A percentile compares a stretch with the other conserved stretches of the same genome.
Evolutionary conservation across 225 moss, liverwort and hornwort genomes (phyloP).

Genomic region (Ulota crispa): DNA sequence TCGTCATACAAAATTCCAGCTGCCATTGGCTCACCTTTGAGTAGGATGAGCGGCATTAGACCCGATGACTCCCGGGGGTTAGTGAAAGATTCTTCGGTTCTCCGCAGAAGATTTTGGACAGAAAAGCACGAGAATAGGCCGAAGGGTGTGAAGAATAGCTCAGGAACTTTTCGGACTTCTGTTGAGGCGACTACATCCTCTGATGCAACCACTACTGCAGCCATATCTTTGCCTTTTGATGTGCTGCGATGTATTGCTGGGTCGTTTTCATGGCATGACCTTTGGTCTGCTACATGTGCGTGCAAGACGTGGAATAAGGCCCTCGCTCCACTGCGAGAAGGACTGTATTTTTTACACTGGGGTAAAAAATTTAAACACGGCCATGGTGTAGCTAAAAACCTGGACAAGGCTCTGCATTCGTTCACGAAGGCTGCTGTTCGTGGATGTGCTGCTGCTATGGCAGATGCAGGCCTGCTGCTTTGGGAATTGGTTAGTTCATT

Average conservation of each 20-base stretch:
- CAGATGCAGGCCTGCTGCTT: constrained; percentile 75
- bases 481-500: constrained; percentile 66
- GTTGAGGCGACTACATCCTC: constrained; percentile 15
- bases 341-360: constrained; percentile 71
- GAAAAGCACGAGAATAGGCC: constrained; percentile 29
- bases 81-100: constrained; percentile 27
- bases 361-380: constrained; percentile 85
- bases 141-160: constrained; percentile 14
- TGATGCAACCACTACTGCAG: constrained; percentile 2
- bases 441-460: constrained; percentile 82
- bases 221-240: constrained; percentile 63
- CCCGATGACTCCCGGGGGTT: constrained; percentile 19
- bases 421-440: constrained; percentile 69
- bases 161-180: constrained; percentile 9
- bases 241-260: constrained; percentile 69
- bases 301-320: constrained; percentile 75
- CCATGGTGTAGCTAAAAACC: constrained; percentile 59
- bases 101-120: constrained; percentile 29
- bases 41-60: constrained; percentile 25
- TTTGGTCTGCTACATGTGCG: constrained; percentile 71
- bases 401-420: constrained; percentile 71
- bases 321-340: constrained; percentile 71
- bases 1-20: constrained; percentile 26
- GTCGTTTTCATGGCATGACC: constrained; percentile 74
- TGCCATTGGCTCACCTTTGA: constrained; percentile 18